Conservation (phyloP, 2,329 filamentous ascomycete species). For the Calonectria montana region DNA sequence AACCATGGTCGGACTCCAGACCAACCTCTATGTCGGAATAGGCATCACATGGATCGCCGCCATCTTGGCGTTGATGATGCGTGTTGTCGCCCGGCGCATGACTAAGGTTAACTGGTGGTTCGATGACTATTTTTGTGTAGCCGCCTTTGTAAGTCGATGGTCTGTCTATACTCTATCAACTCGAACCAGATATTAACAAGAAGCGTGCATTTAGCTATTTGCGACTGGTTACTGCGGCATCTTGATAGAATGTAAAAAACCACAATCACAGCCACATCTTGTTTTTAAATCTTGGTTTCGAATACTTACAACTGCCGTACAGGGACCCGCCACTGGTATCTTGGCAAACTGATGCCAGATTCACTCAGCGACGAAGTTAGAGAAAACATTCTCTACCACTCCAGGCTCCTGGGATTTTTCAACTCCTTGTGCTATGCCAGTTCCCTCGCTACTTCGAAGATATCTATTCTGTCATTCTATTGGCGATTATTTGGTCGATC, state of each 20-base stretch:
- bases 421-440: constrained; percentile 38
- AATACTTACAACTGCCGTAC: not conserved
- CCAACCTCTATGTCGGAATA: constrained; percentile 33
- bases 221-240: constrained; percentile 31
- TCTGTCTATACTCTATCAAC: not conserved
- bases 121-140: constrained; percentile 35
- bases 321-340: constrained; percentile 37
- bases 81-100: constrained; percentile 34
- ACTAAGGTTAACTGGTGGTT: constrained; percentile 38
- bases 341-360: constrained; percentile 33
- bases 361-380: not conserved
- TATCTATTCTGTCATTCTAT: constrained; percentile 45
- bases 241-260: constrained; percentile 31
- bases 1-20: constrained; percentile 37
- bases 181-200: not conserved
- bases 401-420: constrained; percentile 29
- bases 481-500: constrained; percentile 44
- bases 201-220: constrained; percentile 18
- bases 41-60: constrained; percentile 35
- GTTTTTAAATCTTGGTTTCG: not conserved
- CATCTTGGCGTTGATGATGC: constrained; percentile 25
- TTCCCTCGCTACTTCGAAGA: constrained; percentile 42
- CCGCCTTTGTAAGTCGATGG: constrained; percentile 28
- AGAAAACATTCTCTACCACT: constrained; percentile 28
- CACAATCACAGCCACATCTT: rapidly evolving